Evolutionary conservation across 179 eudicot species (phyloP).

Genomic region (Spergularia azorica): DNA sequence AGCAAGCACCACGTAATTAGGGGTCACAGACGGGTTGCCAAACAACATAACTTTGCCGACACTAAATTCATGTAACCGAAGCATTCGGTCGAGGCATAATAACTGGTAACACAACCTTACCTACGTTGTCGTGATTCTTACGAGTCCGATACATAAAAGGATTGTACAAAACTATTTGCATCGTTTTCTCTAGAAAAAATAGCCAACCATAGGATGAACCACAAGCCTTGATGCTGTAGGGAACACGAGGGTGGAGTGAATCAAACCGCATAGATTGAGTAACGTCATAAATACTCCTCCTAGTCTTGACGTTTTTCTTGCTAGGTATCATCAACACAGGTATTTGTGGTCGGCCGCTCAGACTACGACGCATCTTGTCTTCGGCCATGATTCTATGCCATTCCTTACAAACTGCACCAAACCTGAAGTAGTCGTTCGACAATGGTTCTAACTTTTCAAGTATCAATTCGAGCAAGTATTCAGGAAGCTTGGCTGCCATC

Average conservation of each 20-base stretch:
- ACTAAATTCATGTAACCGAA: too few relatives aligned
- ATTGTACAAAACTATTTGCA: neutral
- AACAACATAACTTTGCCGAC: too few relatives aligned
- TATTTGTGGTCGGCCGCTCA: neutral
- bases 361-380: neutral
- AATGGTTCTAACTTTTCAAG: neutral
- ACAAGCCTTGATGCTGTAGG: neutral
- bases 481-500: neutral
- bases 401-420: neutral
- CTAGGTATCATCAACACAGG: neutral
- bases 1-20: too few relatives aligned
- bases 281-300: neutral
- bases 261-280: neutral
- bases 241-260: neutral
- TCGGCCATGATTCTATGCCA: neutral
- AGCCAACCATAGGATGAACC: neutral
- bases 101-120: too few relatives aligned
- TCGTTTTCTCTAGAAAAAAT: neutral
- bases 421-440: neutral
- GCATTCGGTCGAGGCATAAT: too few relatives aligned
- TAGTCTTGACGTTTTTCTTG: neutral
- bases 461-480: neutral
- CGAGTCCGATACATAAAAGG: neutral
- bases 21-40: too few relatives aligned
- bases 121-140: too few relatives aligned